phyloP scores from a whole-genome alignment of 345 rosid genomes.

The Chamaenerion angustifolium region DNA sequence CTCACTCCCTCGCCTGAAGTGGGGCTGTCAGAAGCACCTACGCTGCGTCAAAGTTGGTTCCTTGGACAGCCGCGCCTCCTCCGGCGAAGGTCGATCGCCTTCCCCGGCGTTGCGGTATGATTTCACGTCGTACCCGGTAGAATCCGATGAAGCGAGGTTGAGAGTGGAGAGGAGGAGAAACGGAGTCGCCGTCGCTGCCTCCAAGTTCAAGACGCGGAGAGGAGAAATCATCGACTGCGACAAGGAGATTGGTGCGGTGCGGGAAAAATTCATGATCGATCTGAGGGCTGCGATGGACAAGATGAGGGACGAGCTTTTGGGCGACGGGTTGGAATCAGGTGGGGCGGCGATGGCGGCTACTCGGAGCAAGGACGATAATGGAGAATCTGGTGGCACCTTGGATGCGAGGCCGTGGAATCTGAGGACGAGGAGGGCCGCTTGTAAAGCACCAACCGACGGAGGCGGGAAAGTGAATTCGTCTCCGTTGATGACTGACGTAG shows the following conservation, averaged over 20 bases:
- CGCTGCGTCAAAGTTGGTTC: conserved; percentile 25
- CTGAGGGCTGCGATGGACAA: conserved; percentile 21
- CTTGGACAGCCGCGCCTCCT: conserved; percentile 7
- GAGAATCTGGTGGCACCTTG: conserved; percentile 3
- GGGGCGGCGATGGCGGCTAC: background rate
- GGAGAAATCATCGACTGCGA: conserved; percentile 14
- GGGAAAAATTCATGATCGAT: conserved; percentile 32
- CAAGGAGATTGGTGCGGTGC: conserved; percentile 47
- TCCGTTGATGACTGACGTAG: conserved; percentile 4
- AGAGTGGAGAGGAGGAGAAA: conserved; percentile 6
- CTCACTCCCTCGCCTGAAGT: conserved; percentile 33
- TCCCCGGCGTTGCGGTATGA: background rate
- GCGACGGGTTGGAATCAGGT: conserved; percentile 10
- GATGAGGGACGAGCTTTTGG: conserved; percentile 18
- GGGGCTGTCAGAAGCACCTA: conserved; percentile 34
- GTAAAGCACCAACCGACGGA: conserved; percentile 21
- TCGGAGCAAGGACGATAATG: background rate
- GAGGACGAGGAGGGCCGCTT: conserved; percentile 61
- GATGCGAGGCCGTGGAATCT: conserved; percentile 49
- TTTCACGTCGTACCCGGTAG: background rate
- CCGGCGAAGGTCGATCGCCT: conserved; percentile 2
- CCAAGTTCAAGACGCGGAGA: background rate
- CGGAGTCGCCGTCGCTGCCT: conserved; percentile 8
- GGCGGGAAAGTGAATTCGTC: conserved; percentile 12
- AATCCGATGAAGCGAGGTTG: conserved; percentile 5